Percentiles rank a stretch among this genome's conserved stretches.
These are phyloP conservation scores for Sphaerosporella brunnea DNA, from an alignment of 495 filamentous ascomycete genomes.

Conservation along the genomic window DNA sequence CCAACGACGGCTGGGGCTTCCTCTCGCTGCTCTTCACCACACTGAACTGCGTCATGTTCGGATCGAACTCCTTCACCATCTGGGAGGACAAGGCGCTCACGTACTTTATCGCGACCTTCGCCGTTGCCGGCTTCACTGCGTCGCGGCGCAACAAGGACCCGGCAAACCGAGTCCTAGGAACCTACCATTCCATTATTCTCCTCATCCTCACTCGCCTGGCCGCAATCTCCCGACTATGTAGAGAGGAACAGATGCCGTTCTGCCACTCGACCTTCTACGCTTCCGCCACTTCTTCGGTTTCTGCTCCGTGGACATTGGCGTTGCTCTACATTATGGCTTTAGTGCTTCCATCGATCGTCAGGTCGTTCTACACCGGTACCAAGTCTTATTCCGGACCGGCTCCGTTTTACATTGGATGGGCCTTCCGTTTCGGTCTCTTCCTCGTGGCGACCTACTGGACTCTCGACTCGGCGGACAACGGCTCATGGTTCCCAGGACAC, in stretches of 20 bases:
- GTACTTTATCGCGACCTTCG: constrained; percentile 82
- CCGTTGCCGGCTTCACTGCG: constrained; percentile 47
- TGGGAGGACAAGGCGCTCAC: constrained; percentile 96
- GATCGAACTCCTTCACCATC: constrained; percentile 94
- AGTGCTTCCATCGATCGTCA: constrained; percentile 58
- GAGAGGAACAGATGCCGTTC: constrained; percentile 95
- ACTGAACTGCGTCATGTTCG: constrained; percentile 74
- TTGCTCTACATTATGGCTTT: constrained; percentile 61
- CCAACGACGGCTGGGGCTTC: constrained; percentile 72
- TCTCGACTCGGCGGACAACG: constrained; percentile 79
- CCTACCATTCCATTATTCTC: constrained; percentile 73
- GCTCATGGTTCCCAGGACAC: constrained; percentile 55
- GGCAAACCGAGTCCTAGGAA: constrained; percentile 49
- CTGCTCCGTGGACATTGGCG: constrained; percentile 71
- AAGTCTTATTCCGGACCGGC: constrained; percentile 75
- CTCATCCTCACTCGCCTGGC: constrained; percentile 62
- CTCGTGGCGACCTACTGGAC: constrained; percentile 70
- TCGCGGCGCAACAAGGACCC: constrained; percentile 49
- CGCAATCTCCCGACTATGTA: constrained; percentile 80
- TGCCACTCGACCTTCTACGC: constrained; percentile 93
- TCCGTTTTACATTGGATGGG: constrained; percentile 62
- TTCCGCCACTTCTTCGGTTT: constrained; percentile 77
- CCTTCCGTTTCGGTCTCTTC: constrained; percentile 57
- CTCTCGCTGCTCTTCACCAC: constrained; percentile 63
- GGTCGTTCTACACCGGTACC: constrained; percentile 54